Percentiles rank a stretch among this genome's conserved stretches.
phyloP scores from a whole-genome alignment of 1,284 basidiomycete genomes.

The Tilletia horrida region DNA sequence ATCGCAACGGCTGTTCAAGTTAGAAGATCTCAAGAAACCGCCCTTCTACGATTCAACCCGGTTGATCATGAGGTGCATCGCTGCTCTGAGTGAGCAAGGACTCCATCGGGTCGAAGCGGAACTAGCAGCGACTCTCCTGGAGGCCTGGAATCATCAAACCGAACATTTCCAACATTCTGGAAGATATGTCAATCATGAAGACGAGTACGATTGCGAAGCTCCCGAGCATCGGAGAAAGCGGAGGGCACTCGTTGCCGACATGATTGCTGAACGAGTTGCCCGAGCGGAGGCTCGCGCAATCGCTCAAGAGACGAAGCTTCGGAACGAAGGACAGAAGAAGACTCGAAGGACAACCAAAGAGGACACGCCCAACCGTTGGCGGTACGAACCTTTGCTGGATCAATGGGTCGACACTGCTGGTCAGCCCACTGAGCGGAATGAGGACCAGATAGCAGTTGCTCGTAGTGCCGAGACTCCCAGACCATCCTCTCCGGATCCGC shows the following conservation, averaged over 20 bases:
- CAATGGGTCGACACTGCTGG: neutral
- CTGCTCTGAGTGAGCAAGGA: neutral
- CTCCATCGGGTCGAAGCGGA: conserved; percentile 6
- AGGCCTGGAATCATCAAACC: conserved; percentile 1
- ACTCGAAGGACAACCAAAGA: too few relatives aligned
- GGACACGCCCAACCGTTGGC: neutral
- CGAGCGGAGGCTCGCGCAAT: neutral
- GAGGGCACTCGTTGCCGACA: neutral
- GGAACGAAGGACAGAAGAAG: too few relatives aligned
- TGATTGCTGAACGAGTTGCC: neutral
- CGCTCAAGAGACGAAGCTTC: neutral
- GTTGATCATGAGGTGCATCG: neutral
- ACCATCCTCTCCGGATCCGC: neutral
- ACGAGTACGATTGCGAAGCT: conserved; percentile 8
- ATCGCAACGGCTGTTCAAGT: neutral
- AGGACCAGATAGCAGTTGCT: neutral
- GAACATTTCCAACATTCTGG: neutral
- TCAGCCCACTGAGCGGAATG: neutral
- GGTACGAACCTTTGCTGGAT: neutral
- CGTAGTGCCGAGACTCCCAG: neutral
- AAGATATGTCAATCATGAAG: neutral
- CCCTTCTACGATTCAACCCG: neutral
- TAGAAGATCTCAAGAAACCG: neutral
- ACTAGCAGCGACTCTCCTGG: neutral
- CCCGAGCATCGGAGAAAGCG: neutral